Evolutionary conservation across 805 yeast species (phyloP).

Genomic region (Ogataea trehalophila): DNA sequence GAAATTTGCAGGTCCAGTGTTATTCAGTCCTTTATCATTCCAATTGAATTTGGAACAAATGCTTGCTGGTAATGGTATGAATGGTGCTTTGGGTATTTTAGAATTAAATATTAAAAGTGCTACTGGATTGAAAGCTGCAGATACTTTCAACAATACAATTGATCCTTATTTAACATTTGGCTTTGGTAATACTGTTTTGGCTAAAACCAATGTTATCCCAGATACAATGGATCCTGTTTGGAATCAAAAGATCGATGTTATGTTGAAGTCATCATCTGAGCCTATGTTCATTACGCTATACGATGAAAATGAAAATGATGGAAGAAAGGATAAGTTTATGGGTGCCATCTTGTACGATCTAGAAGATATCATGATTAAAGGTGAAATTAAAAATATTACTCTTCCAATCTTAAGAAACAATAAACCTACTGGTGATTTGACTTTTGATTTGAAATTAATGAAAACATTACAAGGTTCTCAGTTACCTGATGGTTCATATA

Average conservation of each 20-base stretch:
- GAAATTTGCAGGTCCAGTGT: constrained; percentile 83
- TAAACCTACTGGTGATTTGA: constrained; percentile 72
- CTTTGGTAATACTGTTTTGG: constrained; percentile 52
- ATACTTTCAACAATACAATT: constrained; percentile 67
- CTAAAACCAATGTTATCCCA: constrained; percentile 61
- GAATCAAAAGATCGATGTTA: constrained; percentile 72
- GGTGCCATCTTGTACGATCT: constrained; percentile 76
- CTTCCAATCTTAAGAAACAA: constrained; percentile 73
- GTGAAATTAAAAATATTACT: constrained; percentile 42
- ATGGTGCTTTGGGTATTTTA: constrained; percentile 83
- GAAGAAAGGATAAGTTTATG: constrained; percentile 68
- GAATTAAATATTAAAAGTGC: constrained; percentile 67
- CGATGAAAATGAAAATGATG: constrained; percentile 65
- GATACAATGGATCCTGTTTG: constrained; percentile 74
- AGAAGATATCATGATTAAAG: constrained; percentile 54
- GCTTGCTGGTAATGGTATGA: constrained; percentile 73
- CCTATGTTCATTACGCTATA: constrained; percentile 68
- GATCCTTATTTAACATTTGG: constrained; percentile 87
- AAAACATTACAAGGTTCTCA: constrained; percentile 63
- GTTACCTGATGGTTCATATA: constrained; percentile 74
- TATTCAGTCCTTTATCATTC: constrained; percentile 86
- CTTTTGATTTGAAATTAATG: constrained; percentile 66
- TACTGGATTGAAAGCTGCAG: constrained; percentile 61
- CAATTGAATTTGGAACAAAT: constrained; percentile 90
- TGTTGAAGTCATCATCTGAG: constrained; percentile 72